Evolutionary conservation across 192 early-diverging fungal genomes (phyloP).

Genomic region (Linnemannia zychae): DNA sequence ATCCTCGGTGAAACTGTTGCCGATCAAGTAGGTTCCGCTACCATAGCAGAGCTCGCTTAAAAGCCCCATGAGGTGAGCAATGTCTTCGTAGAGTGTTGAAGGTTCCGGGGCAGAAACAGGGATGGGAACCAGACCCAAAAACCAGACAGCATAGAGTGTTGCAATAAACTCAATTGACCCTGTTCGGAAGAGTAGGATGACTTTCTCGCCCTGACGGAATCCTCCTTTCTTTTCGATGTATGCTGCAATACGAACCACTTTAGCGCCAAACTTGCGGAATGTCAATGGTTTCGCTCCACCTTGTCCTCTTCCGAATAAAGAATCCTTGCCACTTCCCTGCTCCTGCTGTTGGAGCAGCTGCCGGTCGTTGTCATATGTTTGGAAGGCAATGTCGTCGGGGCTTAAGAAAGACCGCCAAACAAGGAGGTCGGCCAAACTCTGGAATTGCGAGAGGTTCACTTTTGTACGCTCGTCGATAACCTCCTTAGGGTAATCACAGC

Average conservation of each 20-base stretch:
- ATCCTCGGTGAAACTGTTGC: constrained; percentile 74
- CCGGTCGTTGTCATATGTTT: constrained; percentile 61
- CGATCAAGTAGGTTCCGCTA: constrained; percentile 62
- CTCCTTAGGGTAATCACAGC: constrained; percentile 67
- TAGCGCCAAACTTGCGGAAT: constrained; percentile 75
- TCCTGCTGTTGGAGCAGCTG: not conserved
- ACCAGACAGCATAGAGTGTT: constrained; percentile 81
- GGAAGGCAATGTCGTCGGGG: constrained; percentile 74
- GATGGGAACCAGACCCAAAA: constrained; percentile 78
- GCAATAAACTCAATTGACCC: constrained; percentile 74
- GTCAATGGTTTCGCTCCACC: constrained; percentile 61
- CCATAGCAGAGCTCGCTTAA: constrained; percentile 68
- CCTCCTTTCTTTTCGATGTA: constrained; percentile 71
- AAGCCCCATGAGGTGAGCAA: constrained; percentile 68
- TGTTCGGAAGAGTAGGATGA: constrained; percentile 74
- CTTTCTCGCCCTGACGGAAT: constrained; percentile 65
- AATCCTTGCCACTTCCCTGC: constrained; percentile 55
- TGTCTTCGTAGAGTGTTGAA: constrained; percentile 71
- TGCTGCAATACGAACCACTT: constrained; percentile 71
- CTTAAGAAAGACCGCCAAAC: constrained; percentile 73
- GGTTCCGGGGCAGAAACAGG: constrained; percentile 74
- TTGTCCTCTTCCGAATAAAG: not conserved
- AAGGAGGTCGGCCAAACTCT: constrained; percentile 78
- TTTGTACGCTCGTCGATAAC: constrained; percentile 76
- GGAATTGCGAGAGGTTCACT: constrained; percentile 74